phyloP scores from a whole-genome alignment of 2,329 filamentous ascomycete genomes.

The Aspergillus sp. region DNA sequence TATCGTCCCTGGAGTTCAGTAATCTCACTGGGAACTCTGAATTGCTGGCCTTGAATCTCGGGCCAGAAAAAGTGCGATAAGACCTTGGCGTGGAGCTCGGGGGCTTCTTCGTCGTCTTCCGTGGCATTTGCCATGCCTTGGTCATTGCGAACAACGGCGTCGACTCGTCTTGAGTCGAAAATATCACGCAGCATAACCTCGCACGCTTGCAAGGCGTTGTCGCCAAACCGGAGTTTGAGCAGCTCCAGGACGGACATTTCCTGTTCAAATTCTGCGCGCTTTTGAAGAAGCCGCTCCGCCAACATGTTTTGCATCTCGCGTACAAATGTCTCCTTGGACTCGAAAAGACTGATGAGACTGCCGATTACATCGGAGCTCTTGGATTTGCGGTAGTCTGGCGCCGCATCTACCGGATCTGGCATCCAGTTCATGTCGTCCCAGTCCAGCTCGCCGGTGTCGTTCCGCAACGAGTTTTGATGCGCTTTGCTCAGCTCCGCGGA shows the following conservation, averaged over 20 bases:
- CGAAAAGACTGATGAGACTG: conserved; percentile 82
- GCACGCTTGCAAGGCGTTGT: conserved; percentile 81
- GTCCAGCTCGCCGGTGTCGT: conserved; percentile 68
- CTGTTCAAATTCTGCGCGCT: conserved; percentile 70
- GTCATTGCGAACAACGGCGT: conserved; percentile 62
- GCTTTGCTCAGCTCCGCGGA: conserved; percentile 52
- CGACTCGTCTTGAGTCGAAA: conserved; percentile 74
- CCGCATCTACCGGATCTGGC: conserved; percentile 89
- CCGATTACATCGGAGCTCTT: conserved; percentile 90
- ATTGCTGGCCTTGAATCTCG: conserved; percentile 59
- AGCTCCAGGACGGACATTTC: conserved; percentile 81
- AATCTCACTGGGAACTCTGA: conserved; percentile 47
- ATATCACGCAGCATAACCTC: conserved; percentile 98
- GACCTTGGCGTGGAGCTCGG: conserved; percentile 74
- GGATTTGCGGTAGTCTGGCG: conserved; percentile 84
- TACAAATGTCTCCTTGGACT: conserved; percentile 87
- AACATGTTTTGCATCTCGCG: conserved; percentile 89
- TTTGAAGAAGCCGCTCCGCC: conserved; percentile 72
- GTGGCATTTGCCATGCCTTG: conserved; percentile 37
- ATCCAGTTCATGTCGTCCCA: conserved; percentile 94
- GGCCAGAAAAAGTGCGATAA: conserved; percentile 95
- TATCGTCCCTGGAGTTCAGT: conserved; percentile 66
- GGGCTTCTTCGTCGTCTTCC: conserved; percentile 27
- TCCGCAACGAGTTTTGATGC: conserved; percentile 42
- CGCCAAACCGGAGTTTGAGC: conserved; percentile 84